A percentile compares a stretch with the other conserved stretches of the same genome.
phyloP scores from a whole-genome alignment of 352 stramenopile species.

The Phytophthora hybrid region DNA sequence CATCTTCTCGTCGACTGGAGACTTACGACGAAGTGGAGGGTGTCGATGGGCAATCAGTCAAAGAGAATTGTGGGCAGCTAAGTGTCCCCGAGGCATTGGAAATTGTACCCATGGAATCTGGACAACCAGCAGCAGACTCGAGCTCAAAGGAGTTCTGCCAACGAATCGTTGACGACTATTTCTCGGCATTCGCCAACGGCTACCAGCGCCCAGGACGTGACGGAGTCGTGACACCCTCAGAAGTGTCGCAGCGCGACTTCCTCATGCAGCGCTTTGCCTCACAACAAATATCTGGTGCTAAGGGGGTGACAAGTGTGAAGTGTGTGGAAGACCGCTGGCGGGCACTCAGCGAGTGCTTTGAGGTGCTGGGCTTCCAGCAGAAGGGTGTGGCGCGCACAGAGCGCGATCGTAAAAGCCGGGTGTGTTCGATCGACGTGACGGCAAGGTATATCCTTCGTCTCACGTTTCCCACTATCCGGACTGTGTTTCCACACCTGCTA shows the following conservation, averaged over 20 bases:
- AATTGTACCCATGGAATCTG: not conserved
- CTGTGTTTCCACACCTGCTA: slow-evolving; percentile 15
- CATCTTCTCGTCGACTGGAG: not conserved
- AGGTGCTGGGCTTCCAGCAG: slow-evolving; percentile 17
- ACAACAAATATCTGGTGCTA: not conserved
- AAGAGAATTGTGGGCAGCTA: not conserved
- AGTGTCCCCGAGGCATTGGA: not conserved
- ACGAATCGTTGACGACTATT: slow-evolving; percentile 24
- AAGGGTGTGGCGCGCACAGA: slow-evolving; percentile 1
- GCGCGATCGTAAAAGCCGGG: not conserved
- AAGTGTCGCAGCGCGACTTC: slow-evolving; percentile 12
- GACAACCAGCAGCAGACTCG: not conserved
- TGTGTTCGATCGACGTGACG: not conserved
- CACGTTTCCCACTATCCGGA: slow-evolving; percentile 2
- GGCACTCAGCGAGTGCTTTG: slow-evolving; percentile 7
- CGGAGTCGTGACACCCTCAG: not conserved
- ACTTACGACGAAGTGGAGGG: not conserved
- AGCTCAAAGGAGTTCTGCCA: slow-evolving; percentile 11
- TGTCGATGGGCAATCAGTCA: not conserved
- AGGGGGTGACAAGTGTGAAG: not conserved
- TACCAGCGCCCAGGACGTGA: not conserved
- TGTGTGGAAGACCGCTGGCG: slow-evolving; percentile 11
- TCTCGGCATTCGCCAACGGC: slow-evolving; percentile 12
- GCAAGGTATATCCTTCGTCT: slow-evolving; percentile 17
- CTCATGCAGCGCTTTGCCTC: slow-evolving; percentile 8